phyloP scores from a whole-genome alignment of 441 rosid species.

The Geranium incanum region DNA sequence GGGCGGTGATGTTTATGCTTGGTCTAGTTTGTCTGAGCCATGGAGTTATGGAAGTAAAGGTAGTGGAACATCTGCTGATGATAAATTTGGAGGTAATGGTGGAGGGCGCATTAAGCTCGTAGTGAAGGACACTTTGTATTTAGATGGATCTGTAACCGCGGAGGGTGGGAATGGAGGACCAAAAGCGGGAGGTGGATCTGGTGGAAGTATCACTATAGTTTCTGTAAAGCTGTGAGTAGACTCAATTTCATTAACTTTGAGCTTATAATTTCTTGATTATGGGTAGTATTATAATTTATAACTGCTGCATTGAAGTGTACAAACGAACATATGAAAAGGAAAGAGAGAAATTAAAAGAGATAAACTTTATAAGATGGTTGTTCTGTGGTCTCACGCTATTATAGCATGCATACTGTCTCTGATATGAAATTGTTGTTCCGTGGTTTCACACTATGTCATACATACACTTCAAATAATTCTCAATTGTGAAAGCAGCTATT shows the following conservation, averaged over 20 bases:
- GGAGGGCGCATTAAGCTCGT: slow-evolving; percentile 77
- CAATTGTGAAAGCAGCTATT: slow-evolving; percentile 3
- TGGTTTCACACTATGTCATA: neutral
- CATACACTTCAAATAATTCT: neutral
- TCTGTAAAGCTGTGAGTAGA: slow-evolving; percentile 76
- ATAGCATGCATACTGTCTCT: no score
- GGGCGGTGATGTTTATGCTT: slow-evolving; percentile 98
- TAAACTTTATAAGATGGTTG: neutral
- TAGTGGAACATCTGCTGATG: slow-evolving; percentile 42
- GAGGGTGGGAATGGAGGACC: slow-evolving; percentile 82
- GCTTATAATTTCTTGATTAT: slow-evolving; percentile 13
- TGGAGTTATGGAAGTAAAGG: slow-evolving; percentile 98
- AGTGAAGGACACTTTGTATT: slow-evolving; percentile 51
- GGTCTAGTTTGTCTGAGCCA: slow-evolving; percentile 81
- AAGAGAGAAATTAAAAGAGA: no score
- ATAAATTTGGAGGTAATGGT: slow-evolving; percentile 67
- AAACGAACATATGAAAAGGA: neutral
- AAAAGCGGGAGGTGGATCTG: slow-evolving; percentile 92
- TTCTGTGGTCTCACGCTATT: neutral
- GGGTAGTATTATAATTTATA: slow-evolving; percentile 1
- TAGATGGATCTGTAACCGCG: slow-evolving; percentile 73
- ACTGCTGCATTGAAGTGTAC: neutral
- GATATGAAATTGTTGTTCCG: neutral
- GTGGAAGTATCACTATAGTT: slow-evolving; percentile 72
- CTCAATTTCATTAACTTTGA: slow-evolving; percentile 10